Base-by-base conservation (phyloP, 176 grass and related monocot species). In the Bolboschoenus planiculmis region DNA sequence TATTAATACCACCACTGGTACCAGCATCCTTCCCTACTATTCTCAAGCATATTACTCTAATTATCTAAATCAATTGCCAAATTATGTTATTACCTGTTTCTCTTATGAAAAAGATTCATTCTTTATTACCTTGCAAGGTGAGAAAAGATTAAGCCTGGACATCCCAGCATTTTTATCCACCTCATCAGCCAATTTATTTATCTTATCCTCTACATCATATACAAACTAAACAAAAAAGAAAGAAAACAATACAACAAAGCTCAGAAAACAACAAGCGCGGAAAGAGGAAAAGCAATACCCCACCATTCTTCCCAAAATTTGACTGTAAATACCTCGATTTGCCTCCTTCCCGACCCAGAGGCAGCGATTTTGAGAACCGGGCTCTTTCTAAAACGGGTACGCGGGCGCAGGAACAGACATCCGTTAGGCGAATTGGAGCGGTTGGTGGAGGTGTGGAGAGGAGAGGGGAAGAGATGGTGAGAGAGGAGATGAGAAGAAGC, bases 121-220 rank as follows among this genome's bases (percentile, higher is more conserved):
- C 1, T 66, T 48, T n/a, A n/a, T 66, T 88, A 95, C 96, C 92
- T 99, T 99, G 81, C 96, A 99, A 85, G 96, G 96, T 29, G 96
- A 99, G 48, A 95, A 99, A 50, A 99, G 87, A 43, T 87, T 88
- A 66, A 99, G 93, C 83, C 96, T 85, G 64, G 96, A 95, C 31
- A 99, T 62, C 50, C 90, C 96, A 0, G 83, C 80, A 85, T 76
- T 61, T 78, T 83, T 80, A 83, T 99, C 96, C 82, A 95, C 83
- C 51, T 91, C 90, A 83, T 95, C 96, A 0, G 92, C 92, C 75
- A 95, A 92, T 65, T 79, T 87, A 79, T 95, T 90, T 29, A 95
- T 46, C 86, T 89, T 99, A 34, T 85, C 84, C 54, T 93, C 84
- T 74, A 75, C 82, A 68, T 95, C 87, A 87, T 93, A 99, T 1